Conservation (phyloP, 2,329 filamentous ascomycete genomes). For the Amesomyces nigricolor region DNA sequence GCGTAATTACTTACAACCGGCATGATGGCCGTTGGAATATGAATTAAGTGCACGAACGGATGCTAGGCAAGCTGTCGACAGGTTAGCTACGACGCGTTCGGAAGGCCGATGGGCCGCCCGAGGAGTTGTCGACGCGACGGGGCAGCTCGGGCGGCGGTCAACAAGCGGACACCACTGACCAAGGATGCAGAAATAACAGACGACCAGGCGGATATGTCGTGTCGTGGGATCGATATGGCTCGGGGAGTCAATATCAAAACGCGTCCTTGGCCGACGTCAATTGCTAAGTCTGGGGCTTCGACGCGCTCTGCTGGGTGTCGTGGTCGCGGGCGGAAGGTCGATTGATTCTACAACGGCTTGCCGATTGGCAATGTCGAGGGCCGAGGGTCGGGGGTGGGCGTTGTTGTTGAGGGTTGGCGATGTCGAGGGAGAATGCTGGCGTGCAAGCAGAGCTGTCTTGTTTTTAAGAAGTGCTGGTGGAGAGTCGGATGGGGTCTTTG, state of each 20-base stretch:
- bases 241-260: conserved; percentile 8
- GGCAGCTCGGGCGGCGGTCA: background rate
- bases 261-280: conserved; percentile 3
- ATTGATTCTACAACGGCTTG: conserved; percentile 16
- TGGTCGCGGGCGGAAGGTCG: conserved; percentile 1
- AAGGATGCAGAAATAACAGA: conserved; percentile 18
- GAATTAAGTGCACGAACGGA: conserved; percentile 18
- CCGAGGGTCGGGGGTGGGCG: conserved; percentile 11
- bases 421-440: conserved; percentile 22
- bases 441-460: conserved; percentile 22
- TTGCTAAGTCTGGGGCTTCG: conserved; percentile 8
- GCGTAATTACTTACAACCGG: conserved; percentile 18
- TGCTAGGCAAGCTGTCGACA: conserved; percentile 13
- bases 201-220: conserved; percentile 12
- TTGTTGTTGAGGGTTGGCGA: conserved; percentile 18
- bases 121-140: conserved; percentile 1
- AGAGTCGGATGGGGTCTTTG: conserved; percentile 24
- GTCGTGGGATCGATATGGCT: conserved; percentile 14
- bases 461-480: conserved; percentile 29
- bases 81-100: conserved; percentile 17
- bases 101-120: background rate
- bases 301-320: conserved; percentile 6
- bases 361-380: conserved; percentile 13
- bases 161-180: conserved; percentile 14
- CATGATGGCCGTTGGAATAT: conserved; percentile 18